Percentiles rank a stretch among this genome's conserved stretches.
Conservation (phyloP, 2,329 filamentous ascomycete genomes). For the Colletotrichum destructivum region DNA sequence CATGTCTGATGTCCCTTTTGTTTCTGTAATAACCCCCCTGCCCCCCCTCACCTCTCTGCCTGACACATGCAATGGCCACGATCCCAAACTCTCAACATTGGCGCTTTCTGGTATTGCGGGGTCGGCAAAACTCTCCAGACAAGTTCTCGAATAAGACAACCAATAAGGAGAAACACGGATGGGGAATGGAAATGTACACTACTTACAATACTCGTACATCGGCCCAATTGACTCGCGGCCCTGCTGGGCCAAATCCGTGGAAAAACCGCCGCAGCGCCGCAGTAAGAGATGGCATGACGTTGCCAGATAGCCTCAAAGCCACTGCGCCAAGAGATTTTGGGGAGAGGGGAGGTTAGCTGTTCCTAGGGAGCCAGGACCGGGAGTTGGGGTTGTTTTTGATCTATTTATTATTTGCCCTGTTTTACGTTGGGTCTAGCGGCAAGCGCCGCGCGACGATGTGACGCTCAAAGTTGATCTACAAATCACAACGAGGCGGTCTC, state of each 20-base stretch:
- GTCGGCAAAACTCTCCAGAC: neutral
- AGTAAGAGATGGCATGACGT: neutral
- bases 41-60: neutral
- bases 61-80: neutral
- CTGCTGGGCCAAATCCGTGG: neutral
- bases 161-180: neutral
- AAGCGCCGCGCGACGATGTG: neutral
- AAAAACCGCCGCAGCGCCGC: neutral
- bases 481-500: neutral
- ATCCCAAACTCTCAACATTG: neutral
- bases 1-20: neutral
- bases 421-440: neutral
- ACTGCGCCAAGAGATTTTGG: neutral
- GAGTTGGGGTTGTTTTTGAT: neutral
- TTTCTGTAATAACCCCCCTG: neutral
- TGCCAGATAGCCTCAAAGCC: slow-evolving; percentile 3
- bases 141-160: neutral
- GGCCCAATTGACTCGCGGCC: neutral
- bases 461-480: neutral
- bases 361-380: neutral
- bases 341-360: neutral
- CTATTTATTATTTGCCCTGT: neutral
- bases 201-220: too few relatives aligned
- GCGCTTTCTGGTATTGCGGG: neutral
- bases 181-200: neutral